Evolutionary conservation across 169 alveolate genomes (phyloP).

Genomic region (Eimeria necatrix): DNA sequence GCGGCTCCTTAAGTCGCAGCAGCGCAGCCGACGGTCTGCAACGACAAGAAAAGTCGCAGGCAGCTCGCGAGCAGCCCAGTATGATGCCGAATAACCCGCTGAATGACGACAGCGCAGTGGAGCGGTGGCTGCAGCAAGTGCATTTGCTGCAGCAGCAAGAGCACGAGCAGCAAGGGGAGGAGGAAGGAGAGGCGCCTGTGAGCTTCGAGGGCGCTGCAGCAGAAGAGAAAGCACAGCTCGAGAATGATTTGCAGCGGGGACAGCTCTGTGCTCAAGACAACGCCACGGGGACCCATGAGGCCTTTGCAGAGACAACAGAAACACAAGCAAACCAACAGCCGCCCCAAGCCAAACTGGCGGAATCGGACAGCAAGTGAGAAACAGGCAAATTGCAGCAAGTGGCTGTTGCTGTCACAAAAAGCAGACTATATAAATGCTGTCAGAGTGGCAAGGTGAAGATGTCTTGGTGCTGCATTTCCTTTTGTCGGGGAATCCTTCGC

Average conservation of each 20-base stretch:
- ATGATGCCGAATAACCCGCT: slow-evolving; percentile 49
- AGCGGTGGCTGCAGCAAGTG: slow-evolving; percentile 77
- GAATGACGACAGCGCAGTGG: slow-evolving; percentile 47
- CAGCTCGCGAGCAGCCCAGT: background rate
- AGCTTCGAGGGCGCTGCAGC: background rate
- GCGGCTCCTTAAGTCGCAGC: slow-evolving; percentile 30
- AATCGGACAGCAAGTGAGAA: slow-evolving; percentile 17
- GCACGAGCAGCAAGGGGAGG: background rate
- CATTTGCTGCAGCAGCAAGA: slow-evolving; percentile 32
- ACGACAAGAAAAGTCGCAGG: background rate
- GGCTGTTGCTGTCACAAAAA: too few species aligned
- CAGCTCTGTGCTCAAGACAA: slow-evolving; percentile 63
- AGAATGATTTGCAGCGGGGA: slow-evolving; percentile 19
- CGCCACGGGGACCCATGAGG: slow-evolving; percentile 36
- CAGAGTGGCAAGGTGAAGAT: too few species aligned
- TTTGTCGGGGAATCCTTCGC: too few species aligned
- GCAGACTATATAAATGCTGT: too few species aligned
- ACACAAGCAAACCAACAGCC: background rate
- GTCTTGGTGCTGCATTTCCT: too few species aligned
- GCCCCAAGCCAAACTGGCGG: slow-evolving; percentile 31
- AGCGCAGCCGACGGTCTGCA: slow-evolving; percentile 11
- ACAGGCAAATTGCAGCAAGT: background rate
- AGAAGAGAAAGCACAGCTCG: background rate
- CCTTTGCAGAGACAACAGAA: slow-evolving; percentile 55
- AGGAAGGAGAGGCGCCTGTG: background rate